Evolutionary conservation across 345 rosid genomes (phyloP).

Genomic region (Chamaenerion angustifolium): DNA sequence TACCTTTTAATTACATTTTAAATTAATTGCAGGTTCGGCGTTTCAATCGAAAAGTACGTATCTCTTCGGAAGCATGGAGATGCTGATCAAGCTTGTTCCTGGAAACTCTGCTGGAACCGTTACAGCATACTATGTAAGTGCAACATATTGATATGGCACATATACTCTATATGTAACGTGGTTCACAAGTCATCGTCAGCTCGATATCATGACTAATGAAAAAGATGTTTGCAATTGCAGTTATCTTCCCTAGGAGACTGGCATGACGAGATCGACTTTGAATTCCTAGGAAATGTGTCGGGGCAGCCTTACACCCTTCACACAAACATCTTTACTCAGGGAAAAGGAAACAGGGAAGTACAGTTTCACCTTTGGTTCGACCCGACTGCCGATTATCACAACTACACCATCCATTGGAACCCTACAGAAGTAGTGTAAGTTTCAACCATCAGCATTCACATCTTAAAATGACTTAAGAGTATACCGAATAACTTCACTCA

Average conservation of each 20-base stretch:
- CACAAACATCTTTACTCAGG: slow-evolving; percentile 54
- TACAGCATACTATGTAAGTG: slow-evolving; percentile 13
- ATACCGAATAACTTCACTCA: no score
- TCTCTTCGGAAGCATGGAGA: slow-evolving; percentile 11
- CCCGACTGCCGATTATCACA: slow-evolving; percentile 49
- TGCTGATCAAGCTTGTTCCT: slow-evolving; percentile 12
- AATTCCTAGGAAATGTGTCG: slow-evolving; percentile 54
- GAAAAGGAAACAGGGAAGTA: slow-evolving; percentile 35
- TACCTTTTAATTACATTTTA: no score
- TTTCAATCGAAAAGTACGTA: slow-evolving; percentile 7
- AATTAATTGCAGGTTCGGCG: slow-evolving; percentile 13
- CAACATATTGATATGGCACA: background rate
- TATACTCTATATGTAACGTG: no score
- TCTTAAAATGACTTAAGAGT: background rate
- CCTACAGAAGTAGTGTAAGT: slow-evolving; percentile 19
- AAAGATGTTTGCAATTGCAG: slow-evolving; percentile 27
- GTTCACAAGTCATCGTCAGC: no score
- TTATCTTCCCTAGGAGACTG: slow-evolving; percentile 37
- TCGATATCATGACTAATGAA: background rate
- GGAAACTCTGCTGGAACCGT: slow-evolving; percentile 15
- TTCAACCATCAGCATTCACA: background rate
- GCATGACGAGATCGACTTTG: slow-evolving; percentile 69
- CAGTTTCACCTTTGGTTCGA: slow-evolving; percentile 23
- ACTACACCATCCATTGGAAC: slow-evolving; percentile 46
- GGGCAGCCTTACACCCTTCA: slow-evolving; percentile 62